Conservation (phyloP, 140 eudicot genomes). For the Senecio squalidus region DNA sequence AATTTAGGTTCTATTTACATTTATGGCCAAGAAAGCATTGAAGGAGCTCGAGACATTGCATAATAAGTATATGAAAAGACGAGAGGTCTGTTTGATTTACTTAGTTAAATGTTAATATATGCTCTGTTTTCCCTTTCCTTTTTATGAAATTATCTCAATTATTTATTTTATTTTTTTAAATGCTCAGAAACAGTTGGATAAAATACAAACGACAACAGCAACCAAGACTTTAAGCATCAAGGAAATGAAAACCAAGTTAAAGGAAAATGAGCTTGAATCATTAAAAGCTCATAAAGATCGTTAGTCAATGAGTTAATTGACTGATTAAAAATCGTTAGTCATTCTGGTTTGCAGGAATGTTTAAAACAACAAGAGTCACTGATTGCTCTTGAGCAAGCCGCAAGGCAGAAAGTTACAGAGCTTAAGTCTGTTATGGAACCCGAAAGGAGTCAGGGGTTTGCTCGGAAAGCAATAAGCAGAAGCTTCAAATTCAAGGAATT, state of each 20-base stretch:
- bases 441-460: conserved; percentile 77
- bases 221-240: conserved; percentile 43
- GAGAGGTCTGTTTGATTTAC: background rate
- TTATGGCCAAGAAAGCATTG: background rate
- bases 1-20: too few relatives aligned
- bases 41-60: background rate
- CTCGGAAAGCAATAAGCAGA: conserved; percentile 79
- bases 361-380: conserved; percentile 54
- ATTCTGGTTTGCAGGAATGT: conserved; percentile 26
- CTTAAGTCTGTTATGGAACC: conserved; percentile 62
- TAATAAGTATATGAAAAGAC: background rate
- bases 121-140: too few relatives aligned
- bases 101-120: too few relatives aligned
- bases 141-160: too few relatives aligned
- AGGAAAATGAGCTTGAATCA: conserved; percentile 48
- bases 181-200: conserved; percentile 59
- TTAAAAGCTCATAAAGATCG: conserved; percentile 51
- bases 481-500: conserved; percentile 63
- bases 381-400: conserved; percentile 61
- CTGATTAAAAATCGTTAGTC: background rate
- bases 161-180: conserved; percentile 12
- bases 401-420: conserved; percentile 66
- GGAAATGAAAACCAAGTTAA: conserved; percentile 41
- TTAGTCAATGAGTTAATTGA: conserved; percentile 48
- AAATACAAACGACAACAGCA: conserved; percentile 31